Evolutionary conservation across 163 green algal genomes (phyloP), one percentile per base, ranked within the genome.

Genomic region (Prototheca wickerhamii): DNA sequence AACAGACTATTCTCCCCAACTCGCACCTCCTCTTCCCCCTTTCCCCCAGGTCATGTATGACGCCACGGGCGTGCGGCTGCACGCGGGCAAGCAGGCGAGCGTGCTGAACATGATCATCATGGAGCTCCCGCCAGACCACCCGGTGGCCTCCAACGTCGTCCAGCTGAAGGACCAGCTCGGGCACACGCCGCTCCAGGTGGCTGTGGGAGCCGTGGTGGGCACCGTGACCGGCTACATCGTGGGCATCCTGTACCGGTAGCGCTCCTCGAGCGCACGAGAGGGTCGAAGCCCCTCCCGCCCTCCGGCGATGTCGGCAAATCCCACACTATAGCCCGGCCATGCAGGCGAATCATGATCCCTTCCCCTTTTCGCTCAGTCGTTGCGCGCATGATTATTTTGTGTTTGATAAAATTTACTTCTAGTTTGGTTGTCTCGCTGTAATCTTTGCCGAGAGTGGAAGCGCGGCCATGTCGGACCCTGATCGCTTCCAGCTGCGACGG

Each of bases 51-150:
- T 91, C n/a, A 89, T 91, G 84, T 96, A 96, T 35, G 89, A 96
- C 64, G 87, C 87, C 3, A 79, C 76, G 17, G 89, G 89, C 2
- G 89, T 96, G 21, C 69, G 89, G 25, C 71, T 94, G 66, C 88
- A 95, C 53, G 89, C 90, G 12, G 89, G 89, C 20, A 77, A 84
- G 62, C 87, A 95, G 62, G 89, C 89, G 23, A 78, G 68, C 5
- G 87, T 95, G 25, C 77, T 97, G 18, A 97, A 97, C 65, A 80
- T 91, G 63, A 89, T 97, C 35, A 89, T 97, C 21, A 88, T 82
- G 30, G 86, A 95, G 74, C 74, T 95, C 50, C 88, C 89, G 28
- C 74, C 87, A 12, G 88, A 95, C 54, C 89, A 96, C 61, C 89
- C 87, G 3, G 71, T 92, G 10, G 74, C 70, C 49, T 83, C 90